Conservation (phyloP, 768 basidiomycete genomes). For the Pleurotus citrinopileatus region DNA sequence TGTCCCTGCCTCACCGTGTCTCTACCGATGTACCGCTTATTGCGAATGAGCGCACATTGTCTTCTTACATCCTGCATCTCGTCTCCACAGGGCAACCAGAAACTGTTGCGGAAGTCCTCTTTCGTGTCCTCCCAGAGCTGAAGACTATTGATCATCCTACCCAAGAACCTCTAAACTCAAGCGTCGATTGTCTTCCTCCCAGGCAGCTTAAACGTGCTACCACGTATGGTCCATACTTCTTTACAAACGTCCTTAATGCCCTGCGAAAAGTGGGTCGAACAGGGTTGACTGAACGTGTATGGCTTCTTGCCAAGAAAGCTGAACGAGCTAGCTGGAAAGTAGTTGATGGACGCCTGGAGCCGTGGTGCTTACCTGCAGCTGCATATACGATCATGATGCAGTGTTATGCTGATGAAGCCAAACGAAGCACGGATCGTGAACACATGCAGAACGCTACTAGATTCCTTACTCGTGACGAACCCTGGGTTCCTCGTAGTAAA, state of each 20-base stretch:
- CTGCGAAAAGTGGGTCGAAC: slow-evolving; percentile 53
- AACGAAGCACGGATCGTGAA: slow-evolving; percentile 14
- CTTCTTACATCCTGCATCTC: slow-evolving; percentile 50
- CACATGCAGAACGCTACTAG: slow-evolving; percentile 19
- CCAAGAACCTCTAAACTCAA: slow-evolving; percentile 21
- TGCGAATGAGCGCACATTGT: slow-evolving; percentile 46
- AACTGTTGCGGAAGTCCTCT: slow-evolving; percentile 45
- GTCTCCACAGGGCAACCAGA: slow-evolving; percentile 45
- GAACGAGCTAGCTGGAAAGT: slow-evolving; percentile 51
- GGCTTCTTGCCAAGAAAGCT: slow-evolving; percentile 57
- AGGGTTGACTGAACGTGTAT: slow-evolving; percentile 60
- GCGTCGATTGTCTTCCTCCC: slow-evolving; percentile 11
- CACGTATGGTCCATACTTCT: slow-evolving; percentile 55
- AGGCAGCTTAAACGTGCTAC: slow-evolving; percentile 40
- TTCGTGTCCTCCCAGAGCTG: slow-evolving; percentile 55
- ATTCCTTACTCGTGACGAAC: slow-evolving; percentile 13
- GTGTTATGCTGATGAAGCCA: slow-evolving; percentile 49
- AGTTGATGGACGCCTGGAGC: slow-evolving; percentile 23
- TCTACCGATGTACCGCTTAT: slow-evolving; percentile 14
- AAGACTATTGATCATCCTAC: slow-evolving; percentile 34
- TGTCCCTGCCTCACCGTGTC: slow-evolving; percentile 5
- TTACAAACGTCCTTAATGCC: slow-evolving; percentile 58
- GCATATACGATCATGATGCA: slow-evolving; percentile 75
- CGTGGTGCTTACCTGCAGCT: slow-evolving; percentile 65
- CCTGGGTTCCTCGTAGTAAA: slow-evolving; percentile 6